Conservation (phyloP, 495 filamentous ascomycete species). For the Aspergillus biplanus region DNA sequence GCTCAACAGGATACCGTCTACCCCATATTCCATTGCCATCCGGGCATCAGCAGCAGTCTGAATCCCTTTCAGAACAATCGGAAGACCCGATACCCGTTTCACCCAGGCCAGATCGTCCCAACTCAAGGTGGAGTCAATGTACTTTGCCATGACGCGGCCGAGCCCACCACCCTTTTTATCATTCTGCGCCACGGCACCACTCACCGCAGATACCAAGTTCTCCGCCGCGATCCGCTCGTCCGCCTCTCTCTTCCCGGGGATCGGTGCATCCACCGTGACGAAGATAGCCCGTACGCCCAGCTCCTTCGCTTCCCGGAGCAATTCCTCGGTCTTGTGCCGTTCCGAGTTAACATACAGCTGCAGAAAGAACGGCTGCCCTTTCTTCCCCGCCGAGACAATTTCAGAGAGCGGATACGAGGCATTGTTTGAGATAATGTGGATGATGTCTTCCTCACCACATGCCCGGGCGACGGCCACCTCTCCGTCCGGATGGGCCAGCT, state of each 20-base stretch:
- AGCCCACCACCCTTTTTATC: constrained; percentile 65
- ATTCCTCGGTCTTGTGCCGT: constrained; percentile 56
- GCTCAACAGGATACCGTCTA: constrained; percentile 66
- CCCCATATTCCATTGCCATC: constrained; percentile 55
- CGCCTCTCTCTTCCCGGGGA: constrained; percentile 82
- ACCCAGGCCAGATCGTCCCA: constrained; percentile 79
- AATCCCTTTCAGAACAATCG: constrained; percentile 68
- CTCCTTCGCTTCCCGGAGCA: constrained; percentile 46
- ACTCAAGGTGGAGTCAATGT: constrained; percentile 69
- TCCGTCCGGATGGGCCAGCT: constrained; percentile 62
- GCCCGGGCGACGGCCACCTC: constrained; percentile 59
- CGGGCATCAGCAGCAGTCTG: constrained; percentile 63
- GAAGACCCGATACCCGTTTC: constrained; percentile 59
- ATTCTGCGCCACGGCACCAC: constrained; percentile 49
- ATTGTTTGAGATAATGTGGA: constrained; percentile 42
- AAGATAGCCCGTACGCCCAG: constrained; percentile 60
- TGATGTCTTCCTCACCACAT: constrained; percentile 2
- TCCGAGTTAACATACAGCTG: constrained; percentile 77
- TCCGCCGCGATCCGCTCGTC: constrained; percentile 69
- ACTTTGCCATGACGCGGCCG: constrained; percentile 63
- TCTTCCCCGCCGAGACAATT: constrained; percentile 49
- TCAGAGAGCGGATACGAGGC: constrained; percentile 61
- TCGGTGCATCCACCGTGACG: constrained; percentile 83
- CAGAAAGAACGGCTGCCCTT: constrained; percentile 56
- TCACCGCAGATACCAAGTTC: constrained; percentile 52